A percentile compares a stretch with the other conserved stretches of the same genome.
Conservation (phyloP, 768 basidiomycete genomes). For the Macrolepiota dolichaula region DNA sequence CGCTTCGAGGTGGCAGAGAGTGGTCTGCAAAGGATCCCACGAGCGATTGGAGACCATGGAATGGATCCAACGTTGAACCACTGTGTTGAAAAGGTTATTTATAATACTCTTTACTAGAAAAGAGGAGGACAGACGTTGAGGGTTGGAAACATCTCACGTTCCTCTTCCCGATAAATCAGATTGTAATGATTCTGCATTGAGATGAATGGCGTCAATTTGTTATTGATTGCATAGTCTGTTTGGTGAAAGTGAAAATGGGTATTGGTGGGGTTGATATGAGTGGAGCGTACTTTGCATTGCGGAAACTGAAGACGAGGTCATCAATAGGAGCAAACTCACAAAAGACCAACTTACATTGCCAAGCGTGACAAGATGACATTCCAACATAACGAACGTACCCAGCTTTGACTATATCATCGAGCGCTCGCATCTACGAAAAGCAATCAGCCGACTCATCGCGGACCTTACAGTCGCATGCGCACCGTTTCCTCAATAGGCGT, state of each 20-base stretch:
- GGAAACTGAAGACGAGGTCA: too few species aligned
- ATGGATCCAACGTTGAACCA: slow-evolving; percentile 52
- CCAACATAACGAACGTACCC: slow-evolving; percentile 62
- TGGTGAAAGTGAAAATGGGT: too few species aligned
- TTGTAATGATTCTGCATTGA: slow-evolving; percentile 69
- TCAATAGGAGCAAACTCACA: too few species aligned
- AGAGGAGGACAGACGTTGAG: slow-evolving; percentile 35
- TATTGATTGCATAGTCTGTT: slow-evolving; percentile 57
- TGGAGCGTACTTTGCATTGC: slow-evolving; percentile 48
- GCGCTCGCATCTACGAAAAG: slow-evolving; percentile 52
- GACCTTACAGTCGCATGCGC: background rate
- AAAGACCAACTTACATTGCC: slow-evolving; percentile 48
- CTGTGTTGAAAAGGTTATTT: slow-evolving; percentile 20
- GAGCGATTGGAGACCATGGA: slow-evolving; percentile 57
- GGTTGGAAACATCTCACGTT: slow-evolving; percentile 58
- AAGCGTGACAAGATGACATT: slow-evolving; percentile 54
- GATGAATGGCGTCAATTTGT: slow-evolving; percentile 57
- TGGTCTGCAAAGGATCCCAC: slow-evolving; percentile 51
- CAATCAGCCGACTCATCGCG: background rate
- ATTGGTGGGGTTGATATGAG: too few species aligned
- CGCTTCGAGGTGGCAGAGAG: slow-evolving; percentile 36
- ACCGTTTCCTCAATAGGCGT: slow-evolving; percentile 60
- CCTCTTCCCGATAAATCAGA: slow-evolving; percentile 62
- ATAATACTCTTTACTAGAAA: too few species aligned
- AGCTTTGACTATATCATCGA: slow-evolving; percentile 62